Percentiles rank a stretch among this genome's conserved stretches.
These are phyloP conservation scores for Polytrichum formosum DNA, from an alignment of 225 moss, liverwort and hornwort genomes.

Conservation along the genomic window DNA sequence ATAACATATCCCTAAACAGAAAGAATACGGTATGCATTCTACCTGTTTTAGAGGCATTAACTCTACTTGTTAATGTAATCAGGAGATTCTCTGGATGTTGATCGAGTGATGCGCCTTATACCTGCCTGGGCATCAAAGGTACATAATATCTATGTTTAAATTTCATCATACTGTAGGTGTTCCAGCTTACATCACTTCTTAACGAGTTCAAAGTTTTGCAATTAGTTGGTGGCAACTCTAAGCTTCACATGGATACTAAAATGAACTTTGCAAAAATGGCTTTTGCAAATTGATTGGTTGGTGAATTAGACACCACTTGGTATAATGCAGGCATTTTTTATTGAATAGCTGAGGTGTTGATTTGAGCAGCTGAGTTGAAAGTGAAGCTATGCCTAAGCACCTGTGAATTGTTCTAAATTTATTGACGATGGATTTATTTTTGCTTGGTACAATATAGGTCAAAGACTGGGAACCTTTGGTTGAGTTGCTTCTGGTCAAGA, in stretches of 20 bases:
- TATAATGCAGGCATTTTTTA: too few relatives aligned
- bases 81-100: conserved; percentile 65
- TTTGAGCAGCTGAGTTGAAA: too few relatives aligned
- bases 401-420: too few relatives aligned
- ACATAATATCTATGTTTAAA: conserved; percentile 4
- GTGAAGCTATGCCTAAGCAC: too few relatives aligned
- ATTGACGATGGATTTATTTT: not conserved
- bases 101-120: conserved; percentile 69
- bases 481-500: conserved; percentile 60
- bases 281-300: too few relatives aligned
- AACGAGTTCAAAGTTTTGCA: too few relatives aligned
- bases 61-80: conserved; percentile 24
- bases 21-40: not conserved
- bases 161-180: not conserved
- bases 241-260: too few relatives aligned
- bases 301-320: too few relatives aligned
- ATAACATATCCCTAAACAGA: too few relatives aligned
- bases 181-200: too few relatives aligned
- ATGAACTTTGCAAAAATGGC: not conserved
- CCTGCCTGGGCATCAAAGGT: conserved; percentile 86
- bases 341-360: too few relatives aligned
- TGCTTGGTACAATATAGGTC: conserved; percentile 47
- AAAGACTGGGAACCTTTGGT: conserved; percentile 65
- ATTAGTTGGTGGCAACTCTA: too few relatives aligned
- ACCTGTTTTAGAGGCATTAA: not conserved